Evolutionary conservation across 352 stramenopile species (phyloP).

Genomic region (Phytophthora capsici): DNA sequence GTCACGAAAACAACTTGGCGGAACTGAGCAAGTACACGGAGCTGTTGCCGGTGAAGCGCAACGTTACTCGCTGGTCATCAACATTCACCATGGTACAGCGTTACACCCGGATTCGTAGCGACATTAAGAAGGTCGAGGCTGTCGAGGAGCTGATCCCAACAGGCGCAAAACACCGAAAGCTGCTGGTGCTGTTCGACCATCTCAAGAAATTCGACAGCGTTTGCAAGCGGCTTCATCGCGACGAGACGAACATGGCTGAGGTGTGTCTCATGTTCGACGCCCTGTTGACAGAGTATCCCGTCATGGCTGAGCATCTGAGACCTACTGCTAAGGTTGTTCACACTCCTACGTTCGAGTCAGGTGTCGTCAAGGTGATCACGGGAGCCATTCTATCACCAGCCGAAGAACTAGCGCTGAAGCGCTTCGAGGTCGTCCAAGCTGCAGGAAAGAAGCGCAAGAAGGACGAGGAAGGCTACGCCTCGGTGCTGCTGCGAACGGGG

Average conservation of each 20-base stretch:
- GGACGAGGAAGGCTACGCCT: conserved; percentile 5
- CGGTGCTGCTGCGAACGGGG: neutral
- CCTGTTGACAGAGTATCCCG: conserved; percentile 2
- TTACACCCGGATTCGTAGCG: conserved; percentile 1
- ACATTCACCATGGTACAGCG: conserved; percentile 8
- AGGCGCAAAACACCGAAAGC: no score
- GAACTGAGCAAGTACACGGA: conserved; percentile 10
- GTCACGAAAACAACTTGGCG: conserved; percentile 5
- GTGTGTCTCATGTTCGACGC: conserved; percentile 7
- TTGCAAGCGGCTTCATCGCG: neutral
- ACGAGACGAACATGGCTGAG: conserved; percentile 12
- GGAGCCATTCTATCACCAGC: neutral
- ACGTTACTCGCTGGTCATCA: conserved; percentile 7
- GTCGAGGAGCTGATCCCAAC: no score
- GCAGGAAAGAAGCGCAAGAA: conserved; percentile 7
- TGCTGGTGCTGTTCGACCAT: no score
- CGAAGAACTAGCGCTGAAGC: neutral
- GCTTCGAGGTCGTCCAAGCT: neutral
- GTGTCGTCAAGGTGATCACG: conserved; percentile 4
- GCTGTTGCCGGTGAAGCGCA: conserved; percentile 6
- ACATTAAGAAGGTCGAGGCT: no score
- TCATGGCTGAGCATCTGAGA: conserved; percentile 8
- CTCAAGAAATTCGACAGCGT: no score
- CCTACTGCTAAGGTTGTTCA: conserved; percentile 9
- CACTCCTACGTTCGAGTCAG: conserved; percentile 2